Evolutionary conservation across 371 early-diverging fungal species (phyloP).

Genomic region (Actinomucor elegans): DNA sequence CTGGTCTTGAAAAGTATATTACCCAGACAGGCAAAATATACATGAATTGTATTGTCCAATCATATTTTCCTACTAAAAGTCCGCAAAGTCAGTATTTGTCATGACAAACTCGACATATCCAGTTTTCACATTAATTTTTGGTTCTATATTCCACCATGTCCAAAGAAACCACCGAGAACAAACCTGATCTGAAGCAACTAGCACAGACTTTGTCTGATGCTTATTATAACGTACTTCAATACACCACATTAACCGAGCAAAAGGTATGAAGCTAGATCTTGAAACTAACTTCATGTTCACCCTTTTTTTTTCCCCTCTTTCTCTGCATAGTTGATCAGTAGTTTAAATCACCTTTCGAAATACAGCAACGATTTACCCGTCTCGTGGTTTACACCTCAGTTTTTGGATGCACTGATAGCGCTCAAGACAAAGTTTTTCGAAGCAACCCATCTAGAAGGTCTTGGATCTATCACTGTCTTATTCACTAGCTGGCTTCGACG

Average conservation of each 20-base stretch:
- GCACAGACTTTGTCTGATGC: slow-evolving; percentile 39
- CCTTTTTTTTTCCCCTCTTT: not conserved
- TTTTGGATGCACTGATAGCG: slow-evolving; percentile 21
- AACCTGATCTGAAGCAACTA: slow-evolving; percentile 32
- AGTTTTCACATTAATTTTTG: no score
- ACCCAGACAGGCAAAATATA: no score
- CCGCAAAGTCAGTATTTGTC: no score
- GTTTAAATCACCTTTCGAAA: slow-evolving; percentile 30
- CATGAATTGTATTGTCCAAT: no score
- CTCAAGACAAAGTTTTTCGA: slow-evolving; percentile 10
- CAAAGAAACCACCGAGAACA: not conserved
- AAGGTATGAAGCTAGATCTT: slow-evolving; percentile 25
- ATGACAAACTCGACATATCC: no score
- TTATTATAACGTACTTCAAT: slow-evolving; percentile 34
- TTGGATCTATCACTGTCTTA: slow-evolving; percentile 20
- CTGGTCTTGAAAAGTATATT: no score
- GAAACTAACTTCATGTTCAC: no score
- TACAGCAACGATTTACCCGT: slow-evolving; percentile 45
- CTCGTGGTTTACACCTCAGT: slow-evolving; percentile 41
- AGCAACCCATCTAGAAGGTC: not conserved
- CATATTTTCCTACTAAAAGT: no score
- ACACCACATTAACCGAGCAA: slow-evolving; percentile 17
- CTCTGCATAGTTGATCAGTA: slow-evolving; percentile 22
- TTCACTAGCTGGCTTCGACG: slow-evolving; percentile 43
- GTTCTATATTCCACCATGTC: no score